Evolutionary conservation across 768 basidiomycete genomes (phyloP).

Genomic region (Pleurotus pulmonarius): DNA sequence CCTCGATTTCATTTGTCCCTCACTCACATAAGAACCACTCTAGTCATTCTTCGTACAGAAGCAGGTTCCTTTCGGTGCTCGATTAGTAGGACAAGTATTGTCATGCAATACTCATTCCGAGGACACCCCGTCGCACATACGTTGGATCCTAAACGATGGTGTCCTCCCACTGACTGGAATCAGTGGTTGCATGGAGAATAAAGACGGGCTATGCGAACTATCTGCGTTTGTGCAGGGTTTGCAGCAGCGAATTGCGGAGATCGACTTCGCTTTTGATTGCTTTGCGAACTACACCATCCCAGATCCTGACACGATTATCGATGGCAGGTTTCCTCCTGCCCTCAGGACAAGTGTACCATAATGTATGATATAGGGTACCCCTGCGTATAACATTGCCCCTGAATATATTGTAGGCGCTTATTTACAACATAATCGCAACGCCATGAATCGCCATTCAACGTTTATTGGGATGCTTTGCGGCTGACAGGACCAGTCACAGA

Average conservation of each 20-base stretch:
- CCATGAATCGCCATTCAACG: too few relatives aligned
- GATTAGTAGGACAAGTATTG: slow-evolving; percentile 43
- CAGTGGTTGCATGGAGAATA: slow-evolving; percentile 50
- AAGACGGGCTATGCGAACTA: slow-evolving; percentile 61
- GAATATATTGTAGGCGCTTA: too few relatives aligned
- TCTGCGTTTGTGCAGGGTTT: slow-evolving; percentile 55
- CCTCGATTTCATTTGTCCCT: slow-evolving; percentile 49
- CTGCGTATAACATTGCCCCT: too few relatives aligned
- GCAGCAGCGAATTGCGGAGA: slow-evolving; percentile 48
- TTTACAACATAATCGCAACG: too few relatives aligned
- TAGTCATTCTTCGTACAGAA: slow-evolving; percentile 28
- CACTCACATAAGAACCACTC: slow-evolving; percentile 26
- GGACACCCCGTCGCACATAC: slow-evolving; percentile 40
- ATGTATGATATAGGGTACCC: slow-evolving; percentile 2
- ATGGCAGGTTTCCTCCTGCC: slow-evolving; percentile 26
- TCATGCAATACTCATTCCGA: slow-evolving; percentile 26
- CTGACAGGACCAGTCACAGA: not conserved
- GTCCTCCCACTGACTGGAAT: slow-evolving; percentile 66
- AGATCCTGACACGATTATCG: slow-evolving; percentile 32
- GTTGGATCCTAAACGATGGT: slow-evolving; percentile 73
- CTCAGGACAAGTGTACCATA: not conserved
- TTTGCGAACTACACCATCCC: slow-evolving; percentile 45
- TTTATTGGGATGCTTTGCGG: too few relatives aligned
- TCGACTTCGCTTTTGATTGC: slow-evolving; percentile 66
- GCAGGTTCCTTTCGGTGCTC: slow-evolving; percentile 30